phyloP scores from a whole-genome alignment of 2,329 filamentous ascomycete species.

The Colletotrichum tamarilloi region DNA sequence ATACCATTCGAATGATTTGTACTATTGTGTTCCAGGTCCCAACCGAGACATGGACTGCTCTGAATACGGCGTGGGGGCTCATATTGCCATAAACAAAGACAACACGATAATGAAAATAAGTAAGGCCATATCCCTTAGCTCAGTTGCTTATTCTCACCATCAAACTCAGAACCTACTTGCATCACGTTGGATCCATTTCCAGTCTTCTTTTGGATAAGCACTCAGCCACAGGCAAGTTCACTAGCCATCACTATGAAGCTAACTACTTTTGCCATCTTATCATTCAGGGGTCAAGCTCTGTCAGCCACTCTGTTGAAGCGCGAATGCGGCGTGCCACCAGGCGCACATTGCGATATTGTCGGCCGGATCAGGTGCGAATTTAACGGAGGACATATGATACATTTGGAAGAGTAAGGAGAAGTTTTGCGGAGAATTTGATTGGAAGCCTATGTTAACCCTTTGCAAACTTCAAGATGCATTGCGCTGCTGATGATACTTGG shows the following conservation, averaged over 20 bases:
- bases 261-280: not conserved
- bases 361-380: not conserved
- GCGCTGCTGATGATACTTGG: not conserved
- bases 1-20: too few relatives aligned
- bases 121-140: too few relatives aligned
- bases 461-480: not conserved
- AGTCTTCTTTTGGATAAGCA: too few relatives aligned
- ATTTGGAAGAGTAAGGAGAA: not conserved
- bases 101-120: too few relatives aligned
- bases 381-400: not conserved
- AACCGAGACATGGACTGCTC: too few relatives aligned
- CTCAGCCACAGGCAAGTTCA: not conserved
- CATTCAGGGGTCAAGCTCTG: not conserved
- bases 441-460: not conserved
- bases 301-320: not conserved
- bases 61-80: too few relatives aligned
- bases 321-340: not conserved
- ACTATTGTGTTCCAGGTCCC: too few relatives aligned
- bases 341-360: not conserved
- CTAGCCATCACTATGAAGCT: not conserved
- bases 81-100: too few relatives aligned
- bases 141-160: too few relatives aligned
- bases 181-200: too few relatives aligned
- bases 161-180: too few relatives aligned
- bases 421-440: not conserved